Conservation (phyloP, 169 alveolate genomes). For the Cryptosporidium xiaoi region DNA sequence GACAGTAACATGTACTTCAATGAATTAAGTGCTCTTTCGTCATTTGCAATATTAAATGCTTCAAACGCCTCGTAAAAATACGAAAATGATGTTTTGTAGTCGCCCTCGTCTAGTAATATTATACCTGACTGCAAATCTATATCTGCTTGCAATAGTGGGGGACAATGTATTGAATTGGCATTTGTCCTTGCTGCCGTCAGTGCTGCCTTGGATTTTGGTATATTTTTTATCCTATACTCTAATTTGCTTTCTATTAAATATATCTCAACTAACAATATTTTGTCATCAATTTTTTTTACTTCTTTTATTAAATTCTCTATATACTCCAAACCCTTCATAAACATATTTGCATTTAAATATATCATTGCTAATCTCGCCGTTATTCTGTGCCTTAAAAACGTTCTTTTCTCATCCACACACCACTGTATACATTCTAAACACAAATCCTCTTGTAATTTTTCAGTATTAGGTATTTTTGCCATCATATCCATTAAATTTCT, state of each 20-base stretch:
- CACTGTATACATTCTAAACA: constrained; percentile 91
- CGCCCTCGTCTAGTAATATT: constrained; percentile 84
- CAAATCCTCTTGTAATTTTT: constrained; percentile 84
- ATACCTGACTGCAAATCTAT: constrained; percentile 92
- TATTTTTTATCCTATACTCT: constrained; percentile 89
- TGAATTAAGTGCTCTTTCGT: constrained; percentile 85
- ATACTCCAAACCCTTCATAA: constrained; percentile 88
- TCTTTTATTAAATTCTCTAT: constrained; percentile 87
- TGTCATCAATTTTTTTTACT: constrained; percentile 94
- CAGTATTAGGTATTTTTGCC: constrained; percentile 80
- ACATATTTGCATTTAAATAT: constrained; percentile 84
- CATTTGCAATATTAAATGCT: constrained; percentile 90
- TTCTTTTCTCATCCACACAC: constrained; percentile 92
- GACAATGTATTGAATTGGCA: constrained; percentile 93
- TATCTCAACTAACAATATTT: constrained; percentile 90
- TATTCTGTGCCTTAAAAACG: constrained; percentile 92
- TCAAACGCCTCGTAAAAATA: constrained; percentile 96
- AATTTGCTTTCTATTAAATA: constrained; percentile 92
- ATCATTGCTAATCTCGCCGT: constrained; percentile 91
- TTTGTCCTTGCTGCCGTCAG: constrained; percentile 94
- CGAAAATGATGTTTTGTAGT: constrained; percentile 93
- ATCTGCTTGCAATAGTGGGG: constrained; percentile 94
- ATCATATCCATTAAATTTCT: constrained; percentile 78
- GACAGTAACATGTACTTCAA: constrained; percentile 91
- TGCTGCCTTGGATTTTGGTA: constrained; percentile 93